phyloP scores from a whole-genome alignment of 179 eudicot species.

The Heliamphora pulchella region DNA sequence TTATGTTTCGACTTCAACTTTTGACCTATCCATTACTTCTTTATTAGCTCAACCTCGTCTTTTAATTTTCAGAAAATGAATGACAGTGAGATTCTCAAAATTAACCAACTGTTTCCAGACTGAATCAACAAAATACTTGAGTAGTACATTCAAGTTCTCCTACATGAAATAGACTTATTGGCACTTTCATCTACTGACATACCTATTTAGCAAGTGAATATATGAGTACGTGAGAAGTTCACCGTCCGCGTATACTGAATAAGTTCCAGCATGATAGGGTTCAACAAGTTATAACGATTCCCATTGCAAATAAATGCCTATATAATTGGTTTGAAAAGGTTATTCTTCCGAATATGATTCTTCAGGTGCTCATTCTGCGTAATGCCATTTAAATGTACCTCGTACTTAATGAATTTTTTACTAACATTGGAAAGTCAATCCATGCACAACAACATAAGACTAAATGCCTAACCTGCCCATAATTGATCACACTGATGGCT shows the following conservation, averaged over 20 bases:
- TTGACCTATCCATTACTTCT: slow-evolving; percentile 48
- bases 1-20: slow-evolving; percentile 48
- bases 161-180: slow-evolving; percentile 28
- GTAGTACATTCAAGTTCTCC: slow-evolving; percentile 68
- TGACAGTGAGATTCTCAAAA: slow-evolving; percentile 49
- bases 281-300: slow-evolving; percentile 69
- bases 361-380: slow-evolving; percentile 86
- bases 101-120: slow-evolving; percentile 80
- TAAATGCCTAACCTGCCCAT: no score
- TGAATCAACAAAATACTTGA: slow-evolving; percentile 70
- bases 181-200: neutral
- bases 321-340: slow-evolving; percentile 78
- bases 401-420: no score
- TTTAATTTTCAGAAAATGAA: slow-evolving; percentile 60
- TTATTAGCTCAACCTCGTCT: slow-evolving; percentile 55
- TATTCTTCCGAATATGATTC: slow-evolving; percentile 68
- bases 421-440: no score
- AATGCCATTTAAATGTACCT: slow-evolving; percentile 11
- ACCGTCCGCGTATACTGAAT: slow-evolving; percentile 85
- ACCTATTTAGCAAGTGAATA: slow-evolving; percentile 7
- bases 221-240: slow-evolving; percentile 2
- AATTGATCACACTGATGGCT: no score
- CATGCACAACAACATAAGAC: no score
- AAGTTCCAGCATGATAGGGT: slow-evolving; percentile 86
- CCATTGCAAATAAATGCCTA: slow-evolving; percentile 86